Base-by-base conservation (phyloP, 2,329 filamentous ascomycete species). In the Cytospora leucostoma region DNA sequence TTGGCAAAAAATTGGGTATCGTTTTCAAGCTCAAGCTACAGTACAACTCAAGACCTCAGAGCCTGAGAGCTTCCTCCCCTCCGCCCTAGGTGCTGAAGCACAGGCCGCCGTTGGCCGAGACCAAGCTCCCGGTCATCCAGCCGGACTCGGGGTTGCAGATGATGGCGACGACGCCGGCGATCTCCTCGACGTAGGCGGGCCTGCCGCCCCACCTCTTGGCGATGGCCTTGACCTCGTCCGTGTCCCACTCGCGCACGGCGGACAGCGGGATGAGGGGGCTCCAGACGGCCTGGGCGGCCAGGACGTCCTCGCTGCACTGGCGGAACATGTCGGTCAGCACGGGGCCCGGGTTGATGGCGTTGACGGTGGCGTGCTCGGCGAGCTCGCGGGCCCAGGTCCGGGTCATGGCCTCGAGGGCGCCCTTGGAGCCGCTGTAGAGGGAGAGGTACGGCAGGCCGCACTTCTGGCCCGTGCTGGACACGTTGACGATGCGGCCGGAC, bases 351-450 rank as follows among this genome's bases (percentile, higher is more conserved):
- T 87, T 88, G 71, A 88, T 79, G 2, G 82, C 80, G 71, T 87
- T 87, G 64, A 86, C 84, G 10, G 83, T 86, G 33, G 78, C 80
- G 27, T 79, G 74, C 67, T 85, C 83, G 15, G 84, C 82, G 7
- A 88, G 74, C 73, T 88, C 85, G 21, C 84, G 78, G 6, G 82
- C 78, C 85, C 85, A 88, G 0, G 82, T 82, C 21, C 85, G 77
- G n/a, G 85, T 87, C 82, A 88, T 85, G 44, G 82, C 80, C 71
- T 88, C 85, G 10, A 88, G 72, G 0, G 85, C 84, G 1, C 82
- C 85, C 70, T 88, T 88, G 56, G 82, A 85, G n/a, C 83, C 85
- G 11, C 82, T 83, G 68, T 88, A 88, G 55, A 87, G 78, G 12
- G 80, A 81, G 67, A 86, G 83, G 38, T 78, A 76, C 53, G 78